phyloP scores from a whole-genome alignment of 2,329 filamentous ascomycete species.

The Sarocladiaceae sp. region DNA sequence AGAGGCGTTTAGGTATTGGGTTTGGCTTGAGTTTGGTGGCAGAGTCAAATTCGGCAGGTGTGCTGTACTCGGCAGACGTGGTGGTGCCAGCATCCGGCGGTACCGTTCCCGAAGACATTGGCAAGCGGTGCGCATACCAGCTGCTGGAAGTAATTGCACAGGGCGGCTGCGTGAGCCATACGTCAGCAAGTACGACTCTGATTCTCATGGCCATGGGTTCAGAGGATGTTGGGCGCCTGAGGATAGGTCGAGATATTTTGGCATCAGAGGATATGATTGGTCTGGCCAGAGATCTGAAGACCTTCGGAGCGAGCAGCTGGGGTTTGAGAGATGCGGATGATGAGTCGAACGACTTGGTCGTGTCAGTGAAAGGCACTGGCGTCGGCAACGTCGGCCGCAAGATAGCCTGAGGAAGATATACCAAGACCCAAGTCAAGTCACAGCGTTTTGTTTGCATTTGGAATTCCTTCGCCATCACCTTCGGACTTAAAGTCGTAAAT shows the following conservation, averaged over 20 bases:
- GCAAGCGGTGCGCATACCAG: conserved; percentile 81
- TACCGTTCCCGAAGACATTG: conserved; percentile 82
- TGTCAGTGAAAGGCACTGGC: conserved; percentile 88
- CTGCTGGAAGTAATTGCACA: conserved; percentile 74
- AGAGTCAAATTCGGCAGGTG: conserved; percentile 75
- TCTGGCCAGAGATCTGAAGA: conserved; percentile 75
- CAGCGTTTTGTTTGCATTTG: conserved; percentile 10
- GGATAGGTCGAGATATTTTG: conserved; percentile 74
- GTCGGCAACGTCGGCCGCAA: conserved; percentile 95
- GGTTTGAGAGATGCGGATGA: conserved; percentile 70
- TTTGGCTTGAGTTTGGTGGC: conserved; percentile 89
- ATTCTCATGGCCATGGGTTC: conserved; percentile 97
- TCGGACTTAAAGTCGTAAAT: neutral
- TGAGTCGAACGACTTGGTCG: conserved; percentile 66
- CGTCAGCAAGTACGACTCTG: conserved; percentile 68
- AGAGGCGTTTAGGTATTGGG: conserved; percentile 72
- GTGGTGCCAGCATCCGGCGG: conserved; percentile 70
- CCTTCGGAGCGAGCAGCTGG: conserved; percentile 89
- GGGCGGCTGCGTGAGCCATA: conserved; percentile 72
- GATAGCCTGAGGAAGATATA: conserved; percentile 47
- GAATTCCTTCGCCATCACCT: neutral
- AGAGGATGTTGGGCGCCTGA: conserved; percentile 85
- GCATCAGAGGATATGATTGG: conserved; percentile 74
- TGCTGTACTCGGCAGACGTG: conserved; percentile 83
- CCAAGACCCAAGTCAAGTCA: conserved; percentile 11